Evolutionary conservation across 257 asterid species (phyloP), one percentile per base, ranked within the genome.

Genomic region (Solanum ahanhuiri): DNA sequence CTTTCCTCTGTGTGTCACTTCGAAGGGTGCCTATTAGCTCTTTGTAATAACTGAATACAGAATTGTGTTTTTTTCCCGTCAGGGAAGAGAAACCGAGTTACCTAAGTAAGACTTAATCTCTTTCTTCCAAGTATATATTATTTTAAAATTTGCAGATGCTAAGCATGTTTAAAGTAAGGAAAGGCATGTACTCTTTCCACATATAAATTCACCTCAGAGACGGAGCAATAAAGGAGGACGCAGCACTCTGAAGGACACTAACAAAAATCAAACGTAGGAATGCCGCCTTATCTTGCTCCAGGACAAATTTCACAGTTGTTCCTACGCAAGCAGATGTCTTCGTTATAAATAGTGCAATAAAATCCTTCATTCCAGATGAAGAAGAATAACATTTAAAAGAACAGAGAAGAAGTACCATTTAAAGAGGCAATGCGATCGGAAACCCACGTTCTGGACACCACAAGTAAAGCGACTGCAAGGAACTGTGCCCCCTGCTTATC

Each of bases 401-500:
- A 35, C 51, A 84, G 77, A 69, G 34, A 30, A 54, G 72, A 54
- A 58, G 69, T 90, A 95, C 99, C 99, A 93, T 97, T 97, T 85
- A 97, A 89, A 87, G 99, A 95, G 86, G 99, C 99, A 87, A 97
- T 97, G 83, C 98, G 98, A 86, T 97, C 99, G 70, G 99, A 94
- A 88, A 97, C 92, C 98, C 96, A 94, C 12, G 99, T 97, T 90
- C 99, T 95, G 84, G 98, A 94, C 81, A 94, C 86, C 88, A 97
- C 99, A 82, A 97, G 95, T 81, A 93, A 70, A 86, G 98, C 98
- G 89, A 97, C 98, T 35, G 97, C 94, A 89, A 97, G 96, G 89
- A 97, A 93, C 90, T 95, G 98, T 14, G 93, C 92, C n/a, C 99
- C 99, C 91, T 97, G 99, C 91, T 94, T 97, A 89, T 95, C 99